phyloP scores from a whole-genome alignment of 2,329 filamentous ascomycete species.

The Fusarium citri region DNA sequence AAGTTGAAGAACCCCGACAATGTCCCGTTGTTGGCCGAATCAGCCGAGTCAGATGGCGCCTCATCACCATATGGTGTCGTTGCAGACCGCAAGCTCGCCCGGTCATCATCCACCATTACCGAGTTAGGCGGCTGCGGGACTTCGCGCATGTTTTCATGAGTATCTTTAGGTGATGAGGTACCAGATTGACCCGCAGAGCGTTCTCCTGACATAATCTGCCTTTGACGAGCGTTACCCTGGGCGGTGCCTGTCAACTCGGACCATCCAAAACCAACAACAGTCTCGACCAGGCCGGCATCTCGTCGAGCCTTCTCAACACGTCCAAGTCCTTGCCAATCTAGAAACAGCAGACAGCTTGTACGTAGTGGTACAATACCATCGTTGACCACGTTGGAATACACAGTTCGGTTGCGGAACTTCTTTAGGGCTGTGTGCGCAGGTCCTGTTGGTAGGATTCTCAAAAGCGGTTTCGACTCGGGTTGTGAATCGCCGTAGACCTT shows the following conservation, averaged over 20 bases:
- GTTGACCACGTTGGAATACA: conserved; percentile 98
- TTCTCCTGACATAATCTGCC: conserved; percentile 54
- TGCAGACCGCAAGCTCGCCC: conserved; percentile 64
- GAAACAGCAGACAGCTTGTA: conserved; percentile 94
- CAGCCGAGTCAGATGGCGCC: conserved; percentile 43
- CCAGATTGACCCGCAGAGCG: conserved; percentile 50
- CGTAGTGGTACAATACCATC: conserved; percentile 95
- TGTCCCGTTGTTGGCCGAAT: conserved; percentile 58
- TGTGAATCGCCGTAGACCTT: conserved; percentile 55
- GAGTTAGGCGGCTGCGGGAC: conserved; percentile 78
- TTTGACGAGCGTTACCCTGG: conserved; percentile 59
- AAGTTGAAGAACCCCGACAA: conserved; percentile 77
- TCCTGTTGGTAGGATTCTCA: conserved; percentile 90
- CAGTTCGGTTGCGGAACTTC: conserved; percentile 88
- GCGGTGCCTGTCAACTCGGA: conserved; percentile 86
- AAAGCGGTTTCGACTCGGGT: conserved; percentile 86
- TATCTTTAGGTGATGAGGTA: conserved; percentile 50
- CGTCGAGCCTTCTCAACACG: conserved; percentile 93
- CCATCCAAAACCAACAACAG: conserved; percentile 94
- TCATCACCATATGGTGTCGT: conserved; percentile 47
- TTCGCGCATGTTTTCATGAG: conserved; percentile 58
- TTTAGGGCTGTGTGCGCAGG: conserved; percentile 88
- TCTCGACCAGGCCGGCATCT: conserved; percentile 92
- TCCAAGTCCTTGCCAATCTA: conserved; percentile 95
- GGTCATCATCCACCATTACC: conserved; percentile 75